Evolutionary conservation across 805 yeast species (phyloP), one percentile per base, ranked within the genome.

Genomic region (Ogataea trehaloabstinens): DNA sequence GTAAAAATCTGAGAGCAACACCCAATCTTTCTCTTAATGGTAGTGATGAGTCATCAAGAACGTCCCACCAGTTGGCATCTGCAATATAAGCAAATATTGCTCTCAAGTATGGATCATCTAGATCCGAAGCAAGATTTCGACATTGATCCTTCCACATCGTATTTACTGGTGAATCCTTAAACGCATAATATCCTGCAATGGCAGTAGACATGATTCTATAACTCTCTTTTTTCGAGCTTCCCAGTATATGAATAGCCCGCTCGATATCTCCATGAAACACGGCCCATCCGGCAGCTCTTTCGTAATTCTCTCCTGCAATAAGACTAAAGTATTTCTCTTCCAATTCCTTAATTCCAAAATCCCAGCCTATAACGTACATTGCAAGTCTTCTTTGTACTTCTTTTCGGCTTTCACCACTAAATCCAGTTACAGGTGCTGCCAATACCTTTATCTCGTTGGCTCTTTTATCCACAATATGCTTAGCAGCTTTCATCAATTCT

Each of bases 221-320:
- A 38, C 81, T 67, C 56, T 84, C 89, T 41, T 76, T 80, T 34
- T 80, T 80, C 2, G 95, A 78, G n/a, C 76, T 69, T 0, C 85
- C 78, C 38, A 91, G 66, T n/a, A 88, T 82, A 30, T 78, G 79
- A 4, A 90, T 85, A 0, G 97, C 95, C 35, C 80, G 73, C 2
- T 76, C 73, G 2, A 91, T 85, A 58, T 89, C 86, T 5, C 95
- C 96, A 56, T 87, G 91, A 60, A 91, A 91, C 0, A 89, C 90
- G 0, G 97, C 97, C 95, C 96, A 87, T 0, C 95, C 98, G 1
- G 97, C 99, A 1, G 99, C 98, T 56, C 91, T 82, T 45, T 89
- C 95, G 45, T 74, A 75, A 42, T 76, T 74, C 0, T 85, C 89
- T 12, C 66, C 60, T 0, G 65, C 60, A 17, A 82, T 76, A 28